Conservation (phyloP, 2,329 filamentous ascomycete species). For the Pyrenochaeta sp. region DNA sequence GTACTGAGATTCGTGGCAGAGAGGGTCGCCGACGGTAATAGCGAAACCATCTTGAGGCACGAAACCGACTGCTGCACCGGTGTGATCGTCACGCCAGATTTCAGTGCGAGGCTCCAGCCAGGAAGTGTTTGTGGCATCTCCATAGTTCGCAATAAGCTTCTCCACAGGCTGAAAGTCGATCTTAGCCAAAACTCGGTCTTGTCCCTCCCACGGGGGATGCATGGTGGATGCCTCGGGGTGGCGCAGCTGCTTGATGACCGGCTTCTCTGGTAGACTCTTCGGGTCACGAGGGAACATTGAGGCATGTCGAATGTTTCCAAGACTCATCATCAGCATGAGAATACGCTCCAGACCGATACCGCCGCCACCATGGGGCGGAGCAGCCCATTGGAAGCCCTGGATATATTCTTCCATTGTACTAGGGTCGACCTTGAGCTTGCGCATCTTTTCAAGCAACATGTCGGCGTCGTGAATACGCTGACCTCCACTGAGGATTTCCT, state of each 20-base stretch:
- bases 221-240: constrained; percentile 89
- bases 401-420: constrained; percentile 91
- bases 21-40: constrained; percentile 85
- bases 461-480: constrained; percentile 88
- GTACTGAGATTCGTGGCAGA: constrained; percentile 83
- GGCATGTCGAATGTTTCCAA: constrained; percentile 89
- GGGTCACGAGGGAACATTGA: constrained; percentile 89
- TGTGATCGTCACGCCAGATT: constrained; percentile 81
- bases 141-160: constrained; percentile 93
- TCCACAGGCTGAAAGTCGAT: constrained; percentile 76
- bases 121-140: constrained; percentile 91
- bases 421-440: constrained; percentile 76
- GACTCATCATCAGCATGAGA: constrained; percentile 82
- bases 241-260: constrained; percentile 71
- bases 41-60: constrained; percentile 79
- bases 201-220: constrained; percentile 68
- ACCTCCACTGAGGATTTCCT: constrained; percentile 91
- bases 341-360: constrained; percentile 91
- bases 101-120: constrained; percentile 91
- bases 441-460: constrained; percentile 80
- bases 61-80: constrained; percentile 85
- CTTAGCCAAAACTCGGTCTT: constrained; percentile 57
- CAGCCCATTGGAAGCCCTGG: constrained; percentile 85
- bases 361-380: constrained; percentile 87
- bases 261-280: constrained; percentile 78